Evolutionary conservation across 1,284 basidiomycete species (phyloP), one percentile per base, ranked within the genome.

Genomic region (Malassezia obtusa): DNA sequence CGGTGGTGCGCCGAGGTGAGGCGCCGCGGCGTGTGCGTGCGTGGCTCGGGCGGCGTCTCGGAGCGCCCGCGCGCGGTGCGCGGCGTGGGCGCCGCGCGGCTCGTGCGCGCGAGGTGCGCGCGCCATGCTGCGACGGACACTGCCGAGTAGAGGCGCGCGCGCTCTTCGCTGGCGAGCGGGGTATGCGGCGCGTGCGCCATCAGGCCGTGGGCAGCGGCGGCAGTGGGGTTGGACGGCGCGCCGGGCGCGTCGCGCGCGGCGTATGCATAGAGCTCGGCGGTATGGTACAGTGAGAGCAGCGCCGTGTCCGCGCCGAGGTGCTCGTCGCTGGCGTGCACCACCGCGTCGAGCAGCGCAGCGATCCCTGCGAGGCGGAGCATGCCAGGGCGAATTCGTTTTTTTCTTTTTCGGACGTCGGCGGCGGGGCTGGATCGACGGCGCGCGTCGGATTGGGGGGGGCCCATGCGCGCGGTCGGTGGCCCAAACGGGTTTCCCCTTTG

Each of bases 191-290:
- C n/a, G 14, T 15, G 9, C 3, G 45, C 30, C 51, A 53, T 53
- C 10, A 44, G 35, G 5, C 39, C n/a, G n/a, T n/a, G n/a, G n/a
- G n/a, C n/a, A n/a, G n/a, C n/a, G n/a, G n/a, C n/a, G n/a, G n/a
- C n/a, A n/a, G n/a, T 38, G 2, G 3, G 28, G 12, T 9, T 9
- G 21, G 15, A 8, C 17, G 4, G 15, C 2, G 1, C n/a, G 17
- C 22, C 4, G 7, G 19, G 21, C 30, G 31, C 22, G 11, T 25
- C 24, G 14, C 40, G 24, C 2, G 40, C 32, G 2, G 53, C 53
- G 31, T 50, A 56, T 4, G 46, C 53, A 25, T 45, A 56, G 11
- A 56, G 30, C 3, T 56, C 53, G 4, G 48, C 41, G 10, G 53
- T 40, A 7, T 39, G 21, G 15, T 49, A 35, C 9, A 39, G 19